These are phyloP conservation scores for Amphibolis antarctica DNA, from an alignment of 106 monocot species.

Conservation along the genomic window DNA sequence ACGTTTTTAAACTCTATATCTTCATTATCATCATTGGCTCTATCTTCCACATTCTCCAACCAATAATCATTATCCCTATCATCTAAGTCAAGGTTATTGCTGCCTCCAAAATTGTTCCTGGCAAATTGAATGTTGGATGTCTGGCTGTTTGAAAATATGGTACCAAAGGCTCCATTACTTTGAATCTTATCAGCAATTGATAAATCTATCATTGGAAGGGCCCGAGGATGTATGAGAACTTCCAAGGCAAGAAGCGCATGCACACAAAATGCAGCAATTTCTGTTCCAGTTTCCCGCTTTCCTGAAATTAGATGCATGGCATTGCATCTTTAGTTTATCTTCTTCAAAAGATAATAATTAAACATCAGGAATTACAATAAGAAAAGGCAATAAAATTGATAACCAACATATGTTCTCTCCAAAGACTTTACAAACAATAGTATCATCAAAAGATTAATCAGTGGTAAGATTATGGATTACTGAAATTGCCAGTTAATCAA, in stretches of 20 bases:
- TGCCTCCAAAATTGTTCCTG: constrained; percentile 2
- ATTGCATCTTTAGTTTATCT: too few relatives aligned
- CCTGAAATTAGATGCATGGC: constrained; percentile 37
- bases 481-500: too few relatives aligned
- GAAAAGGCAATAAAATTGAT: too few relatives aligned
- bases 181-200: not conserved
- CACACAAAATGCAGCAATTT: constrained; percentile 56
- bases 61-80: constrained; percentile 11
- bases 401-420: too few relatives aligned
- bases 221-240: constrained; percentile 78
- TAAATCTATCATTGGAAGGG: constrained; percentile 37
- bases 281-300: constrained; percentile 56
- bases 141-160: not conserved
- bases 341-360: too few relatives aligned
- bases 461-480: too few relatives aligned
- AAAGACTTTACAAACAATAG: too few relatives aligned
- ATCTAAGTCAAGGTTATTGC: constrained; percentile 8
- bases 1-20: too few relatives aligned
- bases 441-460: too few relatives aligned
- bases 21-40: not conserved
- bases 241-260: constrained; percentile 65
- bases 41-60: constrained; percentile 11
- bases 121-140: constrained; percentile 7
- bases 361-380: too few relatives aligned
- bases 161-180: not conserved